Evolutionary conservation across 1,139 yeast genomes (phyloP), one percentile per base, ranked within the genome.

Genomic region (Suhomyces kunorum): DNA sequence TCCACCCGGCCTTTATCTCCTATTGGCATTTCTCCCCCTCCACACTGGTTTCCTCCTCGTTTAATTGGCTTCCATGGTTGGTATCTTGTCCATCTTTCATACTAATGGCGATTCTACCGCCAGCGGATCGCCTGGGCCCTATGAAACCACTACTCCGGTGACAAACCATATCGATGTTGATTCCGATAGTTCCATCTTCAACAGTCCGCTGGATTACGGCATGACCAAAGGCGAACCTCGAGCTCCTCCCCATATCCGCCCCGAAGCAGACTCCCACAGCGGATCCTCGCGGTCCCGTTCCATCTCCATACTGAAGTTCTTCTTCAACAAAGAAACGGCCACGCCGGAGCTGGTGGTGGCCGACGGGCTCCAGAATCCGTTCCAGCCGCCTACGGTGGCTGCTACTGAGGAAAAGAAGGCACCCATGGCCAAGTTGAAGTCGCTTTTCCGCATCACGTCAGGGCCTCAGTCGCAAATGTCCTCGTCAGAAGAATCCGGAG

Each of bases 261-360:
- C 46, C 13, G 51, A 45, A 15, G 37, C 32, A 3, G 42, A 36
- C 25, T 35, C 43, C 29, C 27, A 24, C 16, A 24, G 45, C 18
- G 31, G 40, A 9, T 32, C 42, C 17, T 38, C 41, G n/a, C 33
- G 58, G 8, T 40, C 48, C 30, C 39, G 61, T 19, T 51, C 58
- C 28, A 54, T 55, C 12, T 51, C 57, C 28, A 35, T 56, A 23
- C 40, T 55, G 16, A 43, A 52, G 30, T 50, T 56, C 34, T 45
- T 54, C 29, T 51, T 53, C 41, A 45, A 33, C 31, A 53, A 54
- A 30, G 59, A 42, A 7, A 27, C 17, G 15, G 30, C 22, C 36
- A 50, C 35, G 32, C 19, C 35, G n/a, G 35, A 31, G 23, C 15
- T 16, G 18, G 26, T 8, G 18, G 39, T 31, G 11, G 15, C 29